These are phyloP conservation scores for Penicillium crustosum DNA, from an alignment of 2,329 filamentous ascomycete species.

Conservation along the genomic window DNA sequence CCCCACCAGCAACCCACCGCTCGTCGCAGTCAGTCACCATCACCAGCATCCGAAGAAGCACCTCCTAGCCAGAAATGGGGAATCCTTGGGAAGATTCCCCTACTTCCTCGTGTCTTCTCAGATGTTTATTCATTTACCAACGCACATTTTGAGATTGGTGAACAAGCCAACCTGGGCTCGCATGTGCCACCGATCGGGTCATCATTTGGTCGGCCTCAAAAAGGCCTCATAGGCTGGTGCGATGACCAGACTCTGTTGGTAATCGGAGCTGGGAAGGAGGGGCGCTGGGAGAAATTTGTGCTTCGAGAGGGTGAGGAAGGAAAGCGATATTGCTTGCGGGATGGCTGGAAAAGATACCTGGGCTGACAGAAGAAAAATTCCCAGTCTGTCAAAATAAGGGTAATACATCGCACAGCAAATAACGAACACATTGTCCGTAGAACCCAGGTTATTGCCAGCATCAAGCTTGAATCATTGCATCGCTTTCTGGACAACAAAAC, in stretches of 20 bases:
- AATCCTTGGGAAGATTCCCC: conserved; percentile 75
- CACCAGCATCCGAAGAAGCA: conserved; percentile 44
- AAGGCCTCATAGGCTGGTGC: conserved; percentile 84
- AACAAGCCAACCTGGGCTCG: conserved; percentile 58
- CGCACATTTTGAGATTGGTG: conserved; percentile 77
- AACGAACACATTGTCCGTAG: background rate
- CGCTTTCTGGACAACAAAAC: background rate
- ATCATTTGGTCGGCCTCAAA: conserved; percentile 62
- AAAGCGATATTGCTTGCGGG: conserved; percentile 63
- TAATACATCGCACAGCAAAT: background rate
- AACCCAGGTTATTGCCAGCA: background rate
- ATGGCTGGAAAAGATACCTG: conserved; percentile 82
- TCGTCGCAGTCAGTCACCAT: conserved; percentile 38
- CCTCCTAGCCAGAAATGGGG: conserved; percentile 73
- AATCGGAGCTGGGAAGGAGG: conserved; percentile 75
- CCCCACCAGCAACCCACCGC: conserved; percentile 47
- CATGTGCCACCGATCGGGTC: conserved; percentile 53
- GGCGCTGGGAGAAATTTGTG: conserved; percentile 84
- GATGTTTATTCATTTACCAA: conserved; percentile 86
- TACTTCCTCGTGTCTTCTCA: conserved; percentile 83
- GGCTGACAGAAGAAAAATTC: conserved; percentile 23
- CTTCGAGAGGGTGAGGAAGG: conserved; percentile 69
- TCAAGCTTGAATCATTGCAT: background rate
- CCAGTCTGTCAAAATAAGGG: background rate
- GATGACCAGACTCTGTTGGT: conserved; percentile 72